Evolutionary conservation across 2,329 filamentous ascomycete genomes (phyloP).

Genomic region (Colletotrichum lini): DNA sequence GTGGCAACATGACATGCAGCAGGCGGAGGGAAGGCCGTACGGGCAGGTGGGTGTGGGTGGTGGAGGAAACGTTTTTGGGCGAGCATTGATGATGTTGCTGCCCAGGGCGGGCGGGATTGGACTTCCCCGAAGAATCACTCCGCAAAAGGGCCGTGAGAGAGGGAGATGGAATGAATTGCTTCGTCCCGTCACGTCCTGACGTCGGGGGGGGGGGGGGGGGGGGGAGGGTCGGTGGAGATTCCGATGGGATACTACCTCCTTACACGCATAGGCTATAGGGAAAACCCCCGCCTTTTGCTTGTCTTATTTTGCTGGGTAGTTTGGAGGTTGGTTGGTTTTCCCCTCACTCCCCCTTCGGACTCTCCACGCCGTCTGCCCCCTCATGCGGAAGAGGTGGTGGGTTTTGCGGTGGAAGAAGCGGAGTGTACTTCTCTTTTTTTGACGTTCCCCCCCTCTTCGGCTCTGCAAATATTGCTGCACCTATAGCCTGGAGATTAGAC

Average conservation of each 20-base stretch:
- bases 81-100: background rate
- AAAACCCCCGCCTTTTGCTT: constrained; percentile 25
- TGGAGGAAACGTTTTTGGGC: background rate
- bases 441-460: background rate
- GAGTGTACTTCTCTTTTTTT: background rate
- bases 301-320: constrained; percentile 1
- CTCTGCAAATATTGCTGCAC: background rate
- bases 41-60: background rate
- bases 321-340: background rate
- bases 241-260: constrained; percentile 6
- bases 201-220: background rate
- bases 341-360: background rate
- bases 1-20: constrained; percentile 28
- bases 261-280: too few species aligned
- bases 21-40: constrained; percentile 7
- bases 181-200: constrained; percentile 9
- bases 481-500: background rate
- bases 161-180: background rate
- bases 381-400: background rate
- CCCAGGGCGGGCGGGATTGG: background rate
- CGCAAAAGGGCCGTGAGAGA: constrained; percentile 31
- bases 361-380: background rate
- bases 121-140: constrained; percentile 14
- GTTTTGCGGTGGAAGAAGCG: constrained; percentile 12
- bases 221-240: constrained; percentile 4